phyloP scores from a whole-genome alignment of 371 early-diverging fungal genomes.

The Apophysomyces ossiformis region DNA sequence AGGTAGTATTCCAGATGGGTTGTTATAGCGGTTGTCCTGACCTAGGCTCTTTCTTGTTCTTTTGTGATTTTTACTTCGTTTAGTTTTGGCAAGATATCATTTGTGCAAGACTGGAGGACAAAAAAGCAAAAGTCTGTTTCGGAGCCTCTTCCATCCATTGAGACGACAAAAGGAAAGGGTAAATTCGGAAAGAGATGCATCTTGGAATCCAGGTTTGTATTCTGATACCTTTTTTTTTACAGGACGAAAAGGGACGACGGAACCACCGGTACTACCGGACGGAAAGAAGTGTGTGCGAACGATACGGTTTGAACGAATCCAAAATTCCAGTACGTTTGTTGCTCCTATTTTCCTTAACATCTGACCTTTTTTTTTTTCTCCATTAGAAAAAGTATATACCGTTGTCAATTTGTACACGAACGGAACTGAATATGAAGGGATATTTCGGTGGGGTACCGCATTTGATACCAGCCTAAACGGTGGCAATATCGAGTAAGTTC shows the following conservation, averaged over 20 bases:
- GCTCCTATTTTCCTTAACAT: neutral
- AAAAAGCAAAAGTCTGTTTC: constrained; percentile 51
- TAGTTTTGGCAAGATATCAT: constrained; percentile 64
- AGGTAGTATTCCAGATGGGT: constrained; percentile 10
- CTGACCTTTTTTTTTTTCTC: neutral
- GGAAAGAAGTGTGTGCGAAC: constrained; percentile 62
- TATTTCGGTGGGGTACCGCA: constrained; percentile 64
- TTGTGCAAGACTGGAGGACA: constrained; percentile 64
- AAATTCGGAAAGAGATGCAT: constrained; percentile 25
- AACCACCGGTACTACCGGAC: constrained; percentile 48
- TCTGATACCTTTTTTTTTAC: neutral
- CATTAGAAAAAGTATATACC: constrained; percentile 57
- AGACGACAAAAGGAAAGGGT: constrained; percentile 57
- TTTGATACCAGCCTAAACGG: constrained; percentile 62
- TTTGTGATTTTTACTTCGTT: constrained; percentile 12
- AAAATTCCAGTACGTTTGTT: constrained; percentile 44
- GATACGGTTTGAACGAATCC: constrained; percentile 61
- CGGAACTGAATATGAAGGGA: constrained; percentile 55
- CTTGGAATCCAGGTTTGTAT: constrained; percentile 2
- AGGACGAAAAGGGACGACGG: constrained; percentile 34
- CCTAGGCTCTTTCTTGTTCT: neutral
- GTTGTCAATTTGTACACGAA: constrained; percentile 56
- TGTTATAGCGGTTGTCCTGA: too few species aligned
- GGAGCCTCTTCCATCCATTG: constrained; percentile 57
- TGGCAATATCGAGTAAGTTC: constrained; percentile 58